phyloP scores from a whole-genome alignment of 805 yeast genomes.

The Candida glaebosa region DNA sequence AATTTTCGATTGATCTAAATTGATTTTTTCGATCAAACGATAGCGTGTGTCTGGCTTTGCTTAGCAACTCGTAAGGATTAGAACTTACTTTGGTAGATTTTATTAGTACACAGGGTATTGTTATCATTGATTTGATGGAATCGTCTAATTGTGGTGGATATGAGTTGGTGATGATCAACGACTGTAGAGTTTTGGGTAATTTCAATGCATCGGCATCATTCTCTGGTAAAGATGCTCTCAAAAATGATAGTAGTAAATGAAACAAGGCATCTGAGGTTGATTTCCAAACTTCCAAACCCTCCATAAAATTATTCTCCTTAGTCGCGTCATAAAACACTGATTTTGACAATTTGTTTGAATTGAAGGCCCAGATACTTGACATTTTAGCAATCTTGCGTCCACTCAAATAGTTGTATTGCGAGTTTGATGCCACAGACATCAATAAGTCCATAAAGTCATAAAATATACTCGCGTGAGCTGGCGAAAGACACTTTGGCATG shows the following conservation, averaged over 20 bases:
- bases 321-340: conserved; percentile 40
- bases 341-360: conserved; percentile 29
- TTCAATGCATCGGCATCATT: conserved; percentile 54
- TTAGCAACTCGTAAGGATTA: conserved; percentile 56
- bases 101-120: conserved; percentile 63
- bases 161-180: conserved; percentile 57
- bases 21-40: conserved; percentile 67
- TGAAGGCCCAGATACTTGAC: conserved; percentile 89
- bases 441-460: conserved; percentile 82
- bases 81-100: conserved; percentile 48
- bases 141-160: conserved; percentile 66
- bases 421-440: conserved; percentile 72
- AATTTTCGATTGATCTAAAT: conserved; percentile 75
- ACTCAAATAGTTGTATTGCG: conserved; percentile 72
- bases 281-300: conserved; percentile 75
- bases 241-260: conserved; percentile 71
- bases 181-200: conserved; percentile 65
- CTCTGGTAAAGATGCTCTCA: conserved; percentile 74
- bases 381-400: conserved; percentile 77
- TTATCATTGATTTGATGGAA: conserved; percentile 35
- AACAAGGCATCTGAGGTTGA: conserved; percentile 83
- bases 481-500: conserved; percentile 80
- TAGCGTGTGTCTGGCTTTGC: conserved; percentile 47
- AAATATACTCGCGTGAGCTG: conserved; percentile 86
- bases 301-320: conserved; percentile 46